These are phyloP conservation scores for Lentithecium fluviatile DNA, from an alignment of 495 filamentous ascomycete genomes.

Conservation along the genomic window DNA sequence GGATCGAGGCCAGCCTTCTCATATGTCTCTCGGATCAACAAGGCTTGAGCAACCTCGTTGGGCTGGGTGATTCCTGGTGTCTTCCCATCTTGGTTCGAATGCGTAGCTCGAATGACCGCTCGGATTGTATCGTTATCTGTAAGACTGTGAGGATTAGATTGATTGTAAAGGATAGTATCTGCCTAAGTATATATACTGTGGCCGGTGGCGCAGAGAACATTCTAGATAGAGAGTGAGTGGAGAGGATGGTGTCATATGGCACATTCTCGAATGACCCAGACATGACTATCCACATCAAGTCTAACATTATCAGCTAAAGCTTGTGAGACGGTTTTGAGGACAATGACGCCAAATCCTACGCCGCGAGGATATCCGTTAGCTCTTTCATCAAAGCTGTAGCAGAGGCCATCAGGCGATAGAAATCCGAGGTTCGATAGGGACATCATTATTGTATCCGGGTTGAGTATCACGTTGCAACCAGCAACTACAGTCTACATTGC, in stretches of 20 bases:
- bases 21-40: conserved; percentile 15
- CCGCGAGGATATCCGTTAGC: conserved; percentile 26
- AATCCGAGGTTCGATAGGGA: conserved; percentile 28
- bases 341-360: conserved; percentile 43
- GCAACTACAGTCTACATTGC: too few species aligned
- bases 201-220: too few species aligned
- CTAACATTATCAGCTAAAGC: too few species aligned
- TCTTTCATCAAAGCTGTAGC: conserved; percentile 10
- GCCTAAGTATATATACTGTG: too few species aligned
- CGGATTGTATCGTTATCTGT: conserved; percentile 42
- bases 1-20: conserved; percentile 32
- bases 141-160: conserved; percentile 40
- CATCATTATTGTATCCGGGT: conserved; percentile 5
- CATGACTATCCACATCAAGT: too few species aligned
- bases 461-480: conserved; percentile 6
- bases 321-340: too few species aligned
- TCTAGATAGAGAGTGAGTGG: too few species aligned
- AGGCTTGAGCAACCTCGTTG: background rate
- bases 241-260: too few species aligned
- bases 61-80: conserved; percentile 37
- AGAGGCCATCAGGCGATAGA: conserved; percentile 16
- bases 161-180: conserved; percentile 40
- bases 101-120: conserved; percentile 47
- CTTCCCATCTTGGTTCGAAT: conserved; percentile 48
- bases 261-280: too few species aligned